Conservation (phyloP, 2,329 filamentous ascomycete genomes). For the Coniella vitis region DNA sequence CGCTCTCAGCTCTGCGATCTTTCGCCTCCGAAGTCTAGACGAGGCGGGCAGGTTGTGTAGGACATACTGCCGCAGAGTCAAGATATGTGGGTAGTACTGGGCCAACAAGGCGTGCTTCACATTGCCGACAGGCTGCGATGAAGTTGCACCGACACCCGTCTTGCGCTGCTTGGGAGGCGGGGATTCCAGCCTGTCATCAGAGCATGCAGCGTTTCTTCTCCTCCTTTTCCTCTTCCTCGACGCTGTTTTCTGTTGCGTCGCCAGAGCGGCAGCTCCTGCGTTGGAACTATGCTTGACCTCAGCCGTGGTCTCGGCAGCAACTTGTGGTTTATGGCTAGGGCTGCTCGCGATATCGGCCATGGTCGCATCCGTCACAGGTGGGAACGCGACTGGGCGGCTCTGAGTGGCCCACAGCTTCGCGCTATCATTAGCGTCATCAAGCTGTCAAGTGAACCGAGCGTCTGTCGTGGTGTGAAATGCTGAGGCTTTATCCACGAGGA, state of each 20-base stretch:
- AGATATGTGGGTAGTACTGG: constrained; percentile 59
- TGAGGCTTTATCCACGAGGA: too few relatives aligned
- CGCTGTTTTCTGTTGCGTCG: background rate
- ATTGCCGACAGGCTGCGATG: constrained; percentile 16
- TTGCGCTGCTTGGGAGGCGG: constrained; percentile 19
- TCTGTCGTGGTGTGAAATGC: too few relatives aligned
- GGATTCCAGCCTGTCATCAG: background rate
- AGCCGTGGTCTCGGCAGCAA: background rate
- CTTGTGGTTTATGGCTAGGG: too few relatives aligned
- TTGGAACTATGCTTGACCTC: background rate
- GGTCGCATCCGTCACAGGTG: too few relatives aligned
- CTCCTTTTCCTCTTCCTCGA: constrained; percentile 9
- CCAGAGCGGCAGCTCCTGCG: too few relatives aligned
- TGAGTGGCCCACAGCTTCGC: background rate
- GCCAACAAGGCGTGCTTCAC: constrained; percentile 56
- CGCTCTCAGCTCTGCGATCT: constrained; percentile 41
- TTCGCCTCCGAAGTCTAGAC: constrained; percentile 56
- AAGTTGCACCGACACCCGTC: constrained; percentile 1
- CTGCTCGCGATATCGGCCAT: too few relatives aligned
- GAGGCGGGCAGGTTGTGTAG: constrained; percentile 57
- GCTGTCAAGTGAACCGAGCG: too few relatives aligned
- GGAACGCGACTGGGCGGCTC: too few relatives aligned
- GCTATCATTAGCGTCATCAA: background rate
- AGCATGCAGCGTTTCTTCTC: background rate
- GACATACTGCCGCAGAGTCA: constrained; percentile 65